Conservation (phyloP, 2,329 filamentous ascomycete genomes). For the Ophiostoma novo-ulmi region DNA sequence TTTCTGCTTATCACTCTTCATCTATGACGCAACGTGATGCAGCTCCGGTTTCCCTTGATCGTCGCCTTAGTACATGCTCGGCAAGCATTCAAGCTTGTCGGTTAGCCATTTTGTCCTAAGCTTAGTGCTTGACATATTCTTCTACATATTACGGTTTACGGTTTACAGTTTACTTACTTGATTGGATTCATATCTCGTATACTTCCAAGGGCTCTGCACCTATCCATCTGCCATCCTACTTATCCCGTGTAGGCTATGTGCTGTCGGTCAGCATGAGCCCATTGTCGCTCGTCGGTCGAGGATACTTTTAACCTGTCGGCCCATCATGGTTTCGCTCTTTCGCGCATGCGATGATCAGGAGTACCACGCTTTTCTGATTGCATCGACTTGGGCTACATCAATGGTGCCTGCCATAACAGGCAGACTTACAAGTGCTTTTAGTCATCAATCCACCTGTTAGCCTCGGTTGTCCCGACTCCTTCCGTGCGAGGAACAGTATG, state of each 20-base stretch:
- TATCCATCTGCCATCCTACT: background rate
- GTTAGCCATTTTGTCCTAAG: background rate
- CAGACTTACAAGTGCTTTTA: background rate
- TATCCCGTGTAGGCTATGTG: background rate
- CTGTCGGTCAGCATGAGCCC: background rate
- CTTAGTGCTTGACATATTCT: background rate
- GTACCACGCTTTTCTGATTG: background rate
- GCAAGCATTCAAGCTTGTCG: background rate
- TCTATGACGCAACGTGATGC: background rate
- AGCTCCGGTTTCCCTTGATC: background rate
- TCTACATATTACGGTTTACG: background rate
- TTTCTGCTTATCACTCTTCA: background rate
- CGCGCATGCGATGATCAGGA: background rate
- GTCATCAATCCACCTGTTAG: background rate
- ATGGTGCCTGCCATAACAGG: background rate
- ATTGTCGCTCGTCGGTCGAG: background rate
- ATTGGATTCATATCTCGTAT: background rate
- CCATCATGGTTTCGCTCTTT: background rate
- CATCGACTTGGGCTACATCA: background rate
- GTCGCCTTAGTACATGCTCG: background rate
- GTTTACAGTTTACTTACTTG: background rate
- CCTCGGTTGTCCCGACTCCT: constrained; percentile 19
- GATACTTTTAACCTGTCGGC: background rate
- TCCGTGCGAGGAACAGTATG: background rate
- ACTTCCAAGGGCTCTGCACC: background rate